phyloP scores from a whole-genome alignment of 345 rosid species.

The Populus euphratica region DNA sequence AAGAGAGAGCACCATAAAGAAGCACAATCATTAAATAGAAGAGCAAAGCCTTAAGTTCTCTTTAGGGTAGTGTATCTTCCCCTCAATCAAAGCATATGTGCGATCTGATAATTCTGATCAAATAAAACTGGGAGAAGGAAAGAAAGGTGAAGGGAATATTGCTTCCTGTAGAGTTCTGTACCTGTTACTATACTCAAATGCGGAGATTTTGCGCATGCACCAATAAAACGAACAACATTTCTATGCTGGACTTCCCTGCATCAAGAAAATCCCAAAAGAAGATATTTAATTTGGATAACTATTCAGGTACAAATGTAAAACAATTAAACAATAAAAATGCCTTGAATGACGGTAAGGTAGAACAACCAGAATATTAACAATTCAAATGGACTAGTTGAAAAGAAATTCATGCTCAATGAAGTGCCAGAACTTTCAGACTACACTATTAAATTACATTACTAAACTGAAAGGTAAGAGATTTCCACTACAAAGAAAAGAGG shows the following conservation, averaged over 20 bases:
- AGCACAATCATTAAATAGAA: background rate
- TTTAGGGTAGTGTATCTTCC: background rate
- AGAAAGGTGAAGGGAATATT: background rate
- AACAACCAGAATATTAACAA: background rate
- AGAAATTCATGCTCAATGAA: background rate
- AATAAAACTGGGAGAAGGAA: background rate
- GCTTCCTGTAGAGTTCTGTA: slow-evolving; percentile 11
- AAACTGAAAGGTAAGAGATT: background rate
- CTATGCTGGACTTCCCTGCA: slow-evolving; percentile 61
- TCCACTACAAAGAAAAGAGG: background rate
- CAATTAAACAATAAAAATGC: background rate
- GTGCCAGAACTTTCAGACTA: background rate
- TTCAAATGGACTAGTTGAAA: background rate
- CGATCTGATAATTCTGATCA: background rate
- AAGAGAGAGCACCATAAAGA: background rate
- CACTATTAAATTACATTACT: background rate
- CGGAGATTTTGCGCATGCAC: slow-evolving; percentile 61
- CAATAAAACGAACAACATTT: slow-evolving; percentile 65
- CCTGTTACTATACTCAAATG: slow-evolving; percentile 71
- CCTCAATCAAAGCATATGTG: too few relatives aligned
- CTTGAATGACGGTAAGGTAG: background rate
- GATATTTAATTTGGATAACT: background rate
- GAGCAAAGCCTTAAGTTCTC: background rate
- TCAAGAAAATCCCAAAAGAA: background rate
- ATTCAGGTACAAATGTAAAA: background rate